These are phyloP conservation scores for Paracoccidioides lutzii DNA, from an alignment of 2,329 filamentous ascomycete genomes.

Conservation along the genomic window DNA sequence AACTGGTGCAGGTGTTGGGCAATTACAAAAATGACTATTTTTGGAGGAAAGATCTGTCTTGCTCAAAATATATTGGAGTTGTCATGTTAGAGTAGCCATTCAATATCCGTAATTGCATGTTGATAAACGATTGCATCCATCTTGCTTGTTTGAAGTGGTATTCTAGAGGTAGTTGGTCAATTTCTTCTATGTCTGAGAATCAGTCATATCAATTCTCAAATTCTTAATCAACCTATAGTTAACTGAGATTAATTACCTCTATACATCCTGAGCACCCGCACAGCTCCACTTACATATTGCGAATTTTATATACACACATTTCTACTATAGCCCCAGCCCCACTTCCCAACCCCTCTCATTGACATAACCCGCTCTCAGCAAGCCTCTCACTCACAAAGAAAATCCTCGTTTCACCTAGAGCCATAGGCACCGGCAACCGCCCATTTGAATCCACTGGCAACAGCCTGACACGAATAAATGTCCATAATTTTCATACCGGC, in stretches of 20 bases:
- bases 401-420: conserved; percentile 14
- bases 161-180: too few species aligned
- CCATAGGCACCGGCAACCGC: conserved; percentile 11
- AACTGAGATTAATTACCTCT: background rate
- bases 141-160: too few species aligned
- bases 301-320: background rate
- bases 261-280: background rate
- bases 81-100: too few species aligned
- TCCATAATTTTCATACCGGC: conserved; percentile 20
- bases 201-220: too few species aligned
- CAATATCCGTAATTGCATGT: too few species aligned
- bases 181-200: too few species aligned
- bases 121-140: too few species aligned
- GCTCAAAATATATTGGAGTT: too few species aligned
- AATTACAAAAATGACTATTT: too few species aligned
- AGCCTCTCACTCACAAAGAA: conserved; percentile 14
- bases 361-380: conserved; percentile 14
- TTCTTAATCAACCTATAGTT: background rate
- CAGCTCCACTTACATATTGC: background rate
- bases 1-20: too few species aligned
- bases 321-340: background rate
- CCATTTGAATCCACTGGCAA: conserved; percentile 13
- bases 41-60: too few species aligned
- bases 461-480: conserved; percentile 22
- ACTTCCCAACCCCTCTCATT: background rate